Evolutionary conservation across 805 yeast species (phyloP), one percentile per base, ranked within the genome.

Genomic region (Phaffomyces thermotolerans): DNA sequence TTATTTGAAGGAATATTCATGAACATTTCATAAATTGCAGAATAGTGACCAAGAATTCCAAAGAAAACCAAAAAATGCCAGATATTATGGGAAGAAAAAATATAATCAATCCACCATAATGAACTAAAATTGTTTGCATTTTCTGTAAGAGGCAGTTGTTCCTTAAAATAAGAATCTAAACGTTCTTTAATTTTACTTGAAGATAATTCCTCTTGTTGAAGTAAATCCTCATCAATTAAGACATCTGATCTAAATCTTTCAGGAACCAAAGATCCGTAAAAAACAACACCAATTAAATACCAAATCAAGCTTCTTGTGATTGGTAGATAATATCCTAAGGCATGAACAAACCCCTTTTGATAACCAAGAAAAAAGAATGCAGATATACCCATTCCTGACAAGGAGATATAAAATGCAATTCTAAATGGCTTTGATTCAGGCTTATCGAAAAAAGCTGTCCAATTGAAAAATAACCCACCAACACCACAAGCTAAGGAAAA

Each of bases 11-110:
- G 46, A n/a, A 54, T 54, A 36, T 67, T 68, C 39, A 68, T 69
- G 50, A 81, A 81, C 84, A 90, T 81, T 45, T 77, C 80, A 48
- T 87, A 67, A 33, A 88, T 68, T 13, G 95, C 91, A 44, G 71
- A 69, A 63, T 90, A 93, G 63, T 91, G 98, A 29, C 95, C 95
- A 35, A 84, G 63, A n/a, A 88, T 79, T 3, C 99, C 99, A 23
- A 84, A 71, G 15, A 93, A 75, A 27, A 93, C 99, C 58, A 84
- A 87, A 12, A 88, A 60, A 65, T 91, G 99, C 99, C 99, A 91
- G 27, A 91, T 69, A 56, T 89, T 90, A 63, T 91, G 99, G 32
- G 96, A 86, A 35, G 79, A 74, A 42, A 81, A 69, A 24, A 75
- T 61, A 60, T 83, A 84, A 53, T 85, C 93, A 14, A 81, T 81